Percentiles rank a stretch among this genome's conserved stretches.
Conservation (phyloP, 2,329 filamentous ascomycete genomes). For the Pyricularia grisea region DNA sequence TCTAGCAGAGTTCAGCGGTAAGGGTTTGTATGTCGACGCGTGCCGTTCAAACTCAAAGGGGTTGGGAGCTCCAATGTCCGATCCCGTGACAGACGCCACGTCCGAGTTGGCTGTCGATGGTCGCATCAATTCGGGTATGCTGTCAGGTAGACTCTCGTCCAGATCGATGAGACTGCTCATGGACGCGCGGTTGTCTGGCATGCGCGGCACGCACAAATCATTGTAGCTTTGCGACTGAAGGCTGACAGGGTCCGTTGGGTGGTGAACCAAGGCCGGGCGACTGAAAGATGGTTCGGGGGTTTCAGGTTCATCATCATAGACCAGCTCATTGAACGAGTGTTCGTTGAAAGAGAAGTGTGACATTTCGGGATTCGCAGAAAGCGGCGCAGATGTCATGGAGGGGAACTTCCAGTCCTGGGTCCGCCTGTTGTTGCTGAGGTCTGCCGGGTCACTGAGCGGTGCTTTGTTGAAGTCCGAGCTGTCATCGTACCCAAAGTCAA, state of each 20-base stretch:
- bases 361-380: conserved; percentile 37
- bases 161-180: conserved; percentile 25
- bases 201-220: conserved; percentile 19
- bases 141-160: conserved; percentile 29
- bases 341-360: conserved; percentile 33
- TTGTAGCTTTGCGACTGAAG: conserved; percentile 25
- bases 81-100: conserved; percentile 43
- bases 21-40: conserved; percentile 37
- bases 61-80: conserved; percentile 43
- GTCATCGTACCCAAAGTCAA: conserved; percentile 39
- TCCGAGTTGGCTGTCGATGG: conserved; percentile 54
- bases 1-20: conserved; percentile 21
- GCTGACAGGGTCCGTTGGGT: conserved; percentile 33
- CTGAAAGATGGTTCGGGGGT: conserved; percentile 18
- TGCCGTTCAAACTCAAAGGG: conserved; percentile 58
- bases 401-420: conserved; percentile 46
- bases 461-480: conserved; percentile 34
- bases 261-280: conserved; percentile 34
- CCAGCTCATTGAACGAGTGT: conserved; percentile 8
- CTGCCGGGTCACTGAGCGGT: conserved; percentile 48
- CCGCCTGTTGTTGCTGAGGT: conserved; percentile 31
- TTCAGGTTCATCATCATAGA: conserved; percentile 9
- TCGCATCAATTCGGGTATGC: conserved; percentile 38
- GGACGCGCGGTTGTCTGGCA: conserved; percentile 23
- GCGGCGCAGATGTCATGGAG: conserved; percentile 33